Base-by-base conservation (phyloP, 495 filamentous ascomycete genomes). In the Daldinia decipiens region DNA sequence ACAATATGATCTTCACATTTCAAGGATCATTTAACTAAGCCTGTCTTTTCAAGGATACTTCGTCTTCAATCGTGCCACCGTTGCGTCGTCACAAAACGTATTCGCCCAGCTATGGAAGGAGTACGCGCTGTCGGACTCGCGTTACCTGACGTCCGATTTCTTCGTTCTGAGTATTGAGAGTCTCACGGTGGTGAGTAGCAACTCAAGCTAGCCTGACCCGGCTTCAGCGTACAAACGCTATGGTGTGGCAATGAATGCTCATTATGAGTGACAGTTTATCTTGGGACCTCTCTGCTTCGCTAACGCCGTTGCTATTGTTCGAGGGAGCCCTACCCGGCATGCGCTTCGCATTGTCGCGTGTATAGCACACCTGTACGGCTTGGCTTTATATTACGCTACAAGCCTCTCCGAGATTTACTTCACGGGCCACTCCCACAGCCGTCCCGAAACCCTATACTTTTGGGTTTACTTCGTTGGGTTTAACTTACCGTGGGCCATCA, bases 101-200 rank as follows among this genome's bases (percentile, higher is more conserved):
- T 88, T 93, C 45, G 90, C 90, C 0, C 92, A 95, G 79, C 79
- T 95, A 38, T 96, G 93, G 93, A 96, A 95, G 74, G 93, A 96
- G 75, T 96, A 96, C 82, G 85, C 91, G 6, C 83, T 91, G 39
- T 93, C 91, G 17, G 93, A 96, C 78, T 94, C 92, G 31, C 87
- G 93, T 38, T 96, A 96, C 70, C 81, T 96, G 75, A 92, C 88
- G 4, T 87, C 87, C 8, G 90, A 97, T 73, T 84, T 88, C 0
- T 91, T 96, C 75, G 92, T 96, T 65, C 81, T 96, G 3, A 93
- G 91, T 73, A 90, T 97, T 80, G 93, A 97, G 82, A 87, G 85
- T 15, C 87, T 97, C 61, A 97, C 93, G 1, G 87, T 88, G 19
- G 93, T 95, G 82, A 67, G 88, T 82, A 39, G 17, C 19, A 32